phyloP scores from a whole-genome alignment of 805 yeast genomes.

The Nakazawaea anatomiae region DNA sequence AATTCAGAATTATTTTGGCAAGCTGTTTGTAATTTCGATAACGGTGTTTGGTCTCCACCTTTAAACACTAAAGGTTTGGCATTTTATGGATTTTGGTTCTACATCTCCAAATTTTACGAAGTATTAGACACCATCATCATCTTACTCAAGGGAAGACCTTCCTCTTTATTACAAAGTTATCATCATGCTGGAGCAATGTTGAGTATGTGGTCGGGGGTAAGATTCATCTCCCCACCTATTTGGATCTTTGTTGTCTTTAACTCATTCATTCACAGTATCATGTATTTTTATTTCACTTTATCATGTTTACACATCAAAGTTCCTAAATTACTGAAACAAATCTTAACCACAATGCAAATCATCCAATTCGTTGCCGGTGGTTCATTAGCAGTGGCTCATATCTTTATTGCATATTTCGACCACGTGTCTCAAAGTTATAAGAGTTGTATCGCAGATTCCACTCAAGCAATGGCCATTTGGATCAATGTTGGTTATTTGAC shows the following conservation, averaged over 20 bases:
- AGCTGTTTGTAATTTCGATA: constrained; percentile 52
- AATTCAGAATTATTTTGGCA: constrained; percentile 47
- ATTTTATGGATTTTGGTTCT: constrained; percentile 60
- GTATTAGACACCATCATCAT: constrained; percentile 65
- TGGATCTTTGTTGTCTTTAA: constrained; percentile 79
- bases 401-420: constrained; percentile 56
- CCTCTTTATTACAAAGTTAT: constrained; percentile 63
- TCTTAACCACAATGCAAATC: constrained; percentile 62
- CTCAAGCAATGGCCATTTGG: constrained; percentile 55
- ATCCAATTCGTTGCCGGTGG: constrained; percentile 68
- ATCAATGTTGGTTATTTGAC: constrained; percentile 61
- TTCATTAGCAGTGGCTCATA: constrained; percentile 55
- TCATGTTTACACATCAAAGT: constrained; percentile 53
- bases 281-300: constrained; percentile 66
- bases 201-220: constrained; percentile 76
- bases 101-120: constrained; percentile 66
- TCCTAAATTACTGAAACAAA: constrained; percentile 50
- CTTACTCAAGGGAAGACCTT: constrained; percentile 59
- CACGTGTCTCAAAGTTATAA: constrained; percentile 32
- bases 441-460: constrained; percentile 50
- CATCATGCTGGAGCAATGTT: constrained; percentile 79
- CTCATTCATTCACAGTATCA: constrained; percentile 70
- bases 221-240: constrained; percentile 67
- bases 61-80: constrained; percentile 37
- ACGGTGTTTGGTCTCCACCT: constrained; percentile 45